Conservation (phyloP, 2,329 filamentous ascomycete genomes). For the Fusarium goolgardi region DNA sequence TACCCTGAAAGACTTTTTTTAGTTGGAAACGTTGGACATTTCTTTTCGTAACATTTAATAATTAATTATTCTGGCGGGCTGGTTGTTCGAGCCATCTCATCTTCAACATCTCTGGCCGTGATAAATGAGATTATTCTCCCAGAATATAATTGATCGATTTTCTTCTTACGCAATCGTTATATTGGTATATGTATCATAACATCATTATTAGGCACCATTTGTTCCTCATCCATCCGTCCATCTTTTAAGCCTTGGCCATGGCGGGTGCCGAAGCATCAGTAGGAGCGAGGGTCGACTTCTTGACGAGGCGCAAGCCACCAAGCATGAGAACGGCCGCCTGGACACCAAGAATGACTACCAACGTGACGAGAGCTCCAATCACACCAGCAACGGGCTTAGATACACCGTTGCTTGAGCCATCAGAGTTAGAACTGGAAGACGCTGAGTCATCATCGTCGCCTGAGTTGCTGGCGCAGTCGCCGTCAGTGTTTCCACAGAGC, state of each 20-base stretch:
- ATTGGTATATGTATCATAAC: slow-evolving; percentile 18
- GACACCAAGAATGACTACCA: slow-evolving; percentile 61
- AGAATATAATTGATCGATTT: background rate
- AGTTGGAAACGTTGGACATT: slow-evolving; percentile 34
- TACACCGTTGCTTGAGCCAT: slow-evolving; percentile 58
- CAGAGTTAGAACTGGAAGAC: slow-evolving; percentile 37
- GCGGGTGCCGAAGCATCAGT: slow-evolving; percentile 17
- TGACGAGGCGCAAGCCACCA: slow-evolving; percentile 60
- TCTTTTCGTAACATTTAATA: slow-evolving; percentile 14
- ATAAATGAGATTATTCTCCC: background rate
- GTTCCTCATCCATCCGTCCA: background rate
- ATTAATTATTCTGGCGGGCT: background rate
- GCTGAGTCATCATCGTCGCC: slow-evolving; percentile 35
- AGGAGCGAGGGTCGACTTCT: slow-evolving; percentile 56
- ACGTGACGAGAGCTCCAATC: slow-evolving; percentile 77
- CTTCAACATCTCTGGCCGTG: background rate
- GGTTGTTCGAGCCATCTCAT: background rate
- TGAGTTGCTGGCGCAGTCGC: slow-evolving; percentile 65
- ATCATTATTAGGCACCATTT: background rate
- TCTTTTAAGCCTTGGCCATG: slow-evolving; percentile 41
- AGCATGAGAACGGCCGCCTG: slow-evolving; percentile 58
- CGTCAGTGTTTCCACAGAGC: slow-evolving; percentile 78
- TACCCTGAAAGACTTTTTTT: background rate
- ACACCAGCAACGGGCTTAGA: slow-evolving; percentile 82
- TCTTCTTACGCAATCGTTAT: background rate